Evolutionary conservation across 192 early-diverging fungal species (phyloP), one percentile per base, ranked within the genome.

Genomic region (Backusella mclennaniae): DNA sequence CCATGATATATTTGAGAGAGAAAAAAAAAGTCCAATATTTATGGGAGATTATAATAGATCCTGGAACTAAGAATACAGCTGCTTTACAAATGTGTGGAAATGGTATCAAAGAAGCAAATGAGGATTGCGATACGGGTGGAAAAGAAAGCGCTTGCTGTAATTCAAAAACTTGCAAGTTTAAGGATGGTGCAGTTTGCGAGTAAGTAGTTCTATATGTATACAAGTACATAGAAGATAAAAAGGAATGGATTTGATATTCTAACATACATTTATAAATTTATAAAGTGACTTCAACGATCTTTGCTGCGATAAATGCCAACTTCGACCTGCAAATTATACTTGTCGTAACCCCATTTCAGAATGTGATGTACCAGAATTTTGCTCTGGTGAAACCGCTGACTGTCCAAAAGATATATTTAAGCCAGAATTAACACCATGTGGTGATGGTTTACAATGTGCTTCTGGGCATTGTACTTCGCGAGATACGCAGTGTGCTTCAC

Each of bases 71-170:
- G 2, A 69, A 46, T 4, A 82, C 73, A 2, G 78, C 85, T 46
- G 77, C 79, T 9, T 80, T 90, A 8, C 87, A 92, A 38, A 96
- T 99, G 84, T 99, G 97, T 82, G 97, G 97, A 41, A 99, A 99
- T 81, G 97, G 97, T 1, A 89, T 99, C 72, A 90, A 90, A 74
- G 97, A 99, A 84, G 70, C 82, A 4, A 90, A 91, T 79, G 97
- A 99, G 84, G 91, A 99, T 63, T 99, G 97, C 81, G 97, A 99
- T 80, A 95, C 95, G 79, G 95, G 94, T 12, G 80, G 86, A 26
- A 88, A 89, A 44, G 88, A 90, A 66, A 94, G 95, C 71, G 87
- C 88, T 29, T 99, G 97, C 82, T 99, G 97, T 80, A 84, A 94
- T 77, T 89, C 87, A 1, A 76, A 84, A 3, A 95, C 93, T 5